Conservation (phyloP, 129 eudicot species). For the Ambrosia trifida region DNA sequence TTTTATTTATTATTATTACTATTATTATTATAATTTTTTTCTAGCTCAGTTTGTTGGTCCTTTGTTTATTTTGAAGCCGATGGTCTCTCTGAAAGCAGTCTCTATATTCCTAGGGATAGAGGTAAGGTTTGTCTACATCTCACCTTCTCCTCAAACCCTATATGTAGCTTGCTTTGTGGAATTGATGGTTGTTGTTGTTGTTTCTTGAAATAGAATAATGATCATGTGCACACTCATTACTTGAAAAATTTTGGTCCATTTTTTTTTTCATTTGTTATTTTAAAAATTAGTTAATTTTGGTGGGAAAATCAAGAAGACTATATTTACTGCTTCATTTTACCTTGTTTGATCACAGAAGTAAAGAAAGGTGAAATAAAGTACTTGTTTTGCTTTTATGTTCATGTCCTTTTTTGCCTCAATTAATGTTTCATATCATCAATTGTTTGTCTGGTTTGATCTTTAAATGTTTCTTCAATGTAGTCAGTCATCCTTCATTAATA, state of each 20-base stretch:
- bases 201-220: constrained; percentile 3
- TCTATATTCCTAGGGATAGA: no score
- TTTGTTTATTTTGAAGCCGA: no score
- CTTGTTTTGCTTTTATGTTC: constrained; percentile 23
- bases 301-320: background rate
- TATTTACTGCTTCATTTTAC: constrained; percentile 24
- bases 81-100: no score
- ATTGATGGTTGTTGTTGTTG: no score
- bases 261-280: background rate
- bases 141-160: no score
- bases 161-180: no score
- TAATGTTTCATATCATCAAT: constrained; percentile 31
- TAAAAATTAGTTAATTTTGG: background rate
- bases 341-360: constrained; percentile 27
- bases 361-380: constrained; percentile 29
- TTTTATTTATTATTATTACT: no score
- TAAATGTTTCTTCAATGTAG: constrained; percentile 30
- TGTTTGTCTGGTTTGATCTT: constrained; percentile 31
- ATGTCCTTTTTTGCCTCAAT: constrained; percentile 32
- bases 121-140: no score
- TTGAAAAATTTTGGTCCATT: background rate
- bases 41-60: no score
- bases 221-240: background rate
- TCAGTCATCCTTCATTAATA: constrained; percentile 23
- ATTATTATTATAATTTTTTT: no score